phyloP scores from a whole-genome alignment of 176 grass and related monocot genomes.

The Phoenix dactylifera region DNA sequence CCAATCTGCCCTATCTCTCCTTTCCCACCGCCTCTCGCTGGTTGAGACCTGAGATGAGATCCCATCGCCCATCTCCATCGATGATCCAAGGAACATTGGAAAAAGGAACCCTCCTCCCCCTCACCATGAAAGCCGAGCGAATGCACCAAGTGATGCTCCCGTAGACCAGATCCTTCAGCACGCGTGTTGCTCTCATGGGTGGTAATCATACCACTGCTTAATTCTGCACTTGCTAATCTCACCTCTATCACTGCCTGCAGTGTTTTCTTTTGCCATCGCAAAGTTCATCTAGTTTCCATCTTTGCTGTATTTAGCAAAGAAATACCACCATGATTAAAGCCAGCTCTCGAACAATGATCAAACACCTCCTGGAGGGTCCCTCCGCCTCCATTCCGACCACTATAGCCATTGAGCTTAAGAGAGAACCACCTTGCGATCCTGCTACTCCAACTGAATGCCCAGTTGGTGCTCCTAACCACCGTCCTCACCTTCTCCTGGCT shows the following conservation, averaged over 20 bases:
- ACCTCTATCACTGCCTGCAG: background rate
- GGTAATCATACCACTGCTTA: conserved; percentile 85
- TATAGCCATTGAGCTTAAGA: too few species aligned
- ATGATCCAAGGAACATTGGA: conserved; percentile 1
- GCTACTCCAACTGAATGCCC: too few species aligned
- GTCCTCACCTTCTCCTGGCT: too few species aligned
- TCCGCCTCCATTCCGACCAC: too few species aligned
- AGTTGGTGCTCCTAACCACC: too few species aligned
- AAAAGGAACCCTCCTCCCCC: too few species aligned
- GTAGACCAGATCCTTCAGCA: conserved; percentile 30
- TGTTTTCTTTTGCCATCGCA: background rate
- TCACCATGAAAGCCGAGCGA: conserved; percentile 52
- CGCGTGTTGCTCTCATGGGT: conserved; percentile 83
- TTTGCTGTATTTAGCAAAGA: too few species aligned
- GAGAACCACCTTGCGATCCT: too few species aligned
- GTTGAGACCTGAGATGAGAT: conserved; percentile 34
- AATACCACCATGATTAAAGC: too few species aligned
- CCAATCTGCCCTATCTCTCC: background rate
- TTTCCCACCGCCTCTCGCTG: conserved; percentile 25
- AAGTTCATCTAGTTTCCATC: too few species aligned
- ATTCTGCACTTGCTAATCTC: conserved; percentile 75
- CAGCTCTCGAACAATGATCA: too few species aligned
- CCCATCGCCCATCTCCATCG: background rate
- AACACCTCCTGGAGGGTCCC: too few species aligned
- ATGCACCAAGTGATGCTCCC: conserved; percentile 47